Conservation (phyloP, 2,329 filamentous ascomycete species). For the Phyllosticta capitalensis region DNA sequence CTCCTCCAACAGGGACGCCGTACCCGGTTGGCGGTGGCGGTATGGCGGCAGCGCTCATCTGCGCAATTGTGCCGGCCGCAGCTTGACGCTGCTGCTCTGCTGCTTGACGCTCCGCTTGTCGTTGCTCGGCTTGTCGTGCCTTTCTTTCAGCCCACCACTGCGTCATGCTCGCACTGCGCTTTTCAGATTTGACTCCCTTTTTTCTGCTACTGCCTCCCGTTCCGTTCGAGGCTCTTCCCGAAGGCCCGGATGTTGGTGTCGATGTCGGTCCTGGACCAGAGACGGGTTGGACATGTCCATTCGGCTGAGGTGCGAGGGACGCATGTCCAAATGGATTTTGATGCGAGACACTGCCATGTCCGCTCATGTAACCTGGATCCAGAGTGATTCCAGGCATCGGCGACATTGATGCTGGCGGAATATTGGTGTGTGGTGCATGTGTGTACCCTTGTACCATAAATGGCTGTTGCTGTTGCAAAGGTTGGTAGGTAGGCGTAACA, state of each 20-base stretch:
- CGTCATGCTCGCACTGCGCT: slow-evolving; percentile 35
- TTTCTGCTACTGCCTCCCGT: slow-evolving; percentile 13
- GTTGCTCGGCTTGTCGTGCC: slow-evolving; percentile 22
- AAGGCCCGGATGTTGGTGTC: slow-evolving; percentile 16
- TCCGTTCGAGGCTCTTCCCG: slow-evolving; percentile 15
- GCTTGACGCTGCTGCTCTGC: slow-evolving; percentile 13
- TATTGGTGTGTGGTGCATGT: slow-evolving; percentile 8
- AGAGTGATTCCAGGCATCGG: slow-evolving; percentile 13
- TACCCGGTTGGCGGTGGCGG: background rate
- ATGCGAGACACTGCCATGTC: slow-evolving; percentile 2
- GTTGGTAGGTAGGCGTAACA: slow-evolving; percentile 7
- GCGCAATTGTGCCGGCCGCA: background rate
- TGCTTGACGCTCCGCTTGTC: slow-evolving; percentile 15
- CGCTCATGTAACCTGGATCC: slow-evolving; percentile 16
- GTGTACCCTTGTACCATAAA: slow-evolving; percentile 10
- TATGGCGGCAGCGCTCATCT: background rate
- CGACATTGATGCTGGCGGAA: slow-evolving; percentile 5
- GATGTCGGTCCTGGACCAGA: slow-evolving; percentile 20
- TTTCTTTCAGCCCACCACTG: slow-evolving; percentile 39
- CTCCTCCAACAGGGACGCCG: background rate
- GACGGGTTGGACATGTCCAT: slow-evolving; percentile 25
- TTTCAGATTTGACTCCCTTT: slow-evolving; percentile 32
- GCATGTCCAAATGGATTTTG: slow-evolving; percentile 6
- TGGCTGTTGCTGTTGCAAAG: slow-evolving; percentile 6
- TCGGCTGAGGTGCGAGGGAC: slow-evolving; percentile 16